Conservation (phyloP, 257 asterid genomes). For the Gentiana macrophylla region DNA sequence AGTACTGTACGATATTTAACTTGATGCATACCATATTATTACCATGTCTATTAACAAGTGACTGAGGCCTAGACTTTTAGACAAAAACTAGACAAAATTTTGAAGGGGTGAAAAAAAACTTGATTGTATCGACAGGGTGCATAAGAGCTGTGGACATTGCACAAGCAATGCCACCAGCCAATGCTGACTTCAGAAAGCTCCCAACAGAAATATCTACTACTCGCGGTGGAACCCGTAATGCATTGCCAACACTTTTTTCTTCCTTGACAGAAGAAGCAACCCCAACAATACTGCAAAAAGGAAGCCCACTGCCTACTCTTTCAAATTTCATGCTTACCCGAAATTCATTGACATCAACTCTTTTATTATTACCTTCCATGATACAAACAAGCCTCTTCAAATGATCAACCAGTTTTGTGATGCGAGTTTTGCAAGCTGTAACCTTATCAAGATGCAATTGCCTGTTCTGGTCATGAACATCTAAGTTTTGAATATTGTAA, state of each 20-base stretch:
- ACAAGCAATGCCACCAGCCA: constrained; percentile 94
- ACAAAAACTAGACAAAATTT: not conserved
- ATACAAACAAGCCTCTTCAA: constrained; percentile 43
- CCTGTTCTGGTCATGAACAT: constrained; percentile 34
- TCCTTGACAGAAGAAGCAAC: constrained; percentile 52
- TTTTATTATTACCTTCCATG: constrained; percentile 49
- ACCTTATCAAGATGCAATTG: constrained; percentile 26
- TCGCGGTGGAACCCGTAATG: constrained; percentile 73
- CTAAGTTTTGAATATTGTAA: constrained; percentile 53
- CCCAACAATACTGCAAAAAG: constrained; percentile 44
- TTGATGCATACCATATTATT: too few relatives aligned
- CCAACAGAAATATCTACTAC: constrained; percentile 79
- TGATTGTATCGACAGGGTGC: constrained; percentile 90
- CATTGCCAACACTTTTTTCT: constrained; percentile 49
- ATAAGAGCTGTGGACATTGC: constrained; percentile 85
- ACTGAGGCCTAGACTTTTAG: too few relatives aligned
- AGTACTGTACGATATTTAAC: too few relatives aligned
- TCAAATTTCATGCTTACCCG: constrained; percentile 77
- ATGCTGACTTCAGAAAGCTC: constrained; percentile 91
- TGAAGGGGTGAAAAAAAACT: constrained; percentile 18
- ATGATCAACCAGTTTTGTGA: constrained; percentile 43
- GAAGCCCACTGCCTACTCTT: constrained; percentile 86
- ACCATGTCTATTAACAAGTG: too few relatives aligned
- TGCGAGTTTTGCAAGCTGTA: constrained; percentile 13
- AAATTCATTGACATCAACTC: constrained; percentile 70